Evolutionary conservation across 2,329 filamentous ascomycete genomes (phyloP), one percentile per base, ranked within the genome.

Genomic region (Cladosporium sp.): DNA sequence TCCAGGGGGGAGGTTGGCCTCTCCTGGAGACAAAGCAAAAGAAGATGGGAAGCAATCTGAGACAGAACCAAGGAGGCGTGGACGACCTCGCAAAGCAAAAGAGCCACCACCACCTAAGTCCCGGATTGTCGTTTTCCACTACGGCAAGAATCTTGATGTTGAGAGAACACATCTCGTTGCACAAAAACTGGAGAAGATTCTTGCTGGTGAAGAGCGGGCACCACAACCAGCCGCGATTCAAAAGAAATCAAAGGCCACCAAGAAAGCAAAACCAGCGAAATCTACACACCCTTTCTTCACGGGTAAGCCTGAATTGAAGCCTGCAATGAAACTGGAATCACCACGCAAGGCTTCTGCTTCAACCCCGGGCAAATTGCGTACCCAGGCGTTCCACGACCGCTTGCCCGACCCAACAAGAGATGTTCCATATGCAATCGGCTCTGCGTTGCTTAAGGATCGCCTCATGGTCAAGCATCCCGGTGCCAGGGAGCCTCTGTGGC

Each of bases 401-500:
- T 27, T 38, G 13, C 33, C 43, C 13, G 53, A 56, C 7, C 25
- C 54, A 16, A 48, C 32, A 6, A 54, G 43, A 49, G 59, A 63
- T 22, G 32, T 51, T 13, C 53, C 52, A 9, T 54, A 54, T 36
- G 41, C 54, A n/a, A 51, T 58, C 27, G 57, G 54, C 12, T 65
- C 62, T 13, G 58, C 55, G 6, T 47, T 64, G 25, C 53, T 65
- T n/a, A 63, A 58, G 45, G 64, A 65, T 43, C 55, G 65, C 22
- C 52, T 66, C 36, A 57, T 60, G 59, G 45, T 80, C 4, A 88
- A 80, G 59, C 74, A 85, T n/a, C 80, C 83, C 0, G 86, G 85
- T 2, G 75, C 83, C 7, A 71, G 74, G 54, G 75, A 86, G 48
- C 79, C 87, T 3, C 73, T 80, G n/a, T 93, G 87, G 84, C 88